Percentiles rank a stretch among this genome's conserved stretches.
phyloP scores from a whole-genome alignment of 1,284 basidiomycete species.

The Fistulinella cinereoalba region DNA sequence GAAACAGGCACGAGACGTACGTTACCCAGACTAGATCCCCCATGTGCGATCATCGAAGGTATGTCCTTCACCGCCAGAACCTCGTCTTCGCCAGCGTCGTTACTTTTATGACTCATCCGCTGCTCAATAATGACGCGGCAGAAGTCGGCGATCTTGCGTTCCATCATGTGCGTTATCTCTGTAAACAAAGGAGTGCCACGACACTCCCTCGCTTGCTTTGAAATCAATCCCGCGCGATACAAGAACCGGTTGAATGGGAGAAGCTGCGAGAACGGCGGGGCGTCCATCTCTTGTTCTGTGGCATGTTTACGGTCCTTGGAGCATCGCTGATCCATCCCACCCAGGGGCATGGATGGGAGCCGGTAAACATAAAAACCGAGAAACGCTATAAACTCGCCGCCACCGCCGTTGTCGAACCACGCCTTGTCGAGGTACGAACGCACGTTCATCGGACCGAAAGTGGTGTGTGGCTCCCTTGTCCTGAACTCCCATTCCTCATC shows the following conservation, averaged over 20 bases:
- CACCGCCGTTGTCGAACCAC: too few species aligned
- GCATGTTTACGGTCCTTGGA: not conserved
- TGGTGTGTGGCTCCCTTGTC: not conserved
- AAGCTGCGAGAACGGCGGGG: slow-evolving; percentile 18
- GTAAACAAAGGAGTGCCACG: too few species aligned
- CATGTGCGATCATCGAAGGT: slow-evolving; percentile 8
- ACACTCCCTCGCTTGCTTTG: too few species aligned
- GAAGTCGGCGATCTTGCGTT: slow-evolving; percentile 26
- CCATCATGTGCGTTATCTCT: slow-evolving; percentile 19
- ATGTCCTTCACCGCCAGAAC: slow-evolving; percentile 8
- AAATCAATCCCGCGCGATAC: too few species aligned
- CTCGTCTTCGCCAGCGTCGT: not conserved
- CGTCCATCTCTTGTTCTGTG: too few species aligned
- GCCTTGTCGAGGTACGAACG: too few species aligned
- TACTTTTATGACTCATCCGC: slow-evolving; percentile 9
- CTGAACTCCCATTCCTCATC: slow-evolving; percentile 21
- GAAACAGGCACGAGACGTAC: slow-evolving; percentile 2
- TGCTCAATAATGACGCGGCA: slow-evolving; percentile 17
- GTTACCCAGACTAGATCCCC: slow-evolving; percentile 16
- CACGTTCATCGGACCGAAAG: too few species aligned
- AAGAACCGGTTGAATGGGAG: too few species aligned
- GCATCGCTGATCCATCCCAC: slow-evolving; percentile 4
- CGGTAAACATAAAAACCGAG: too few species aligned
- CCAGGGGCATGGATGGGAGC: slow-evolving; percentile 31
- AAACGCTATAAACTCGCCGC: too few species aligned